Conservation (phyloP, 2,329 filamentous ascomycete species). For the Phialocephala sp. region DNA sequence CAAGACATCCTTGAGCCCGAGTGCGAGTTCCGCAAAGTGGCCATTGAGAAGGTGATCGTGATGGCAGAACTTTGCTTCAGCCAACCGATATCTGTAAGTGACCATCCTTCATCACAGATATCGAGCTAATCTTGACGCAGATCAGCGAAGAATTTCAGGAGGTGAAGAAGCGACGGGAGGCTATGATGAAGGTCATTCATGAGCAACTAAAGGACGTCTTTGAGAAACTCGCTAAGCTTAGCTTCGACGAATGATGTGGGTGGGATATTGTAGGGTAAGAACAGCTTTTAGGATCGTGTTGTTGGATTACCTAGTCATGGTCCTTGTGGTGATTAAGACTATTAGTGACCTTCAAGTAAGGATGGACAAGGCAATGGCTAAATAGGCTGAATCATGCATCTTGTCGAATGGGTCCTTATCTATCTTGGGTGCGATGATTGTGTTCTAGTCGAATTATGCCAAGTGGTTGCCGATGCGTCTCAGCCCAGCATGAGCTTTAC, state of each 20-base stretch:
- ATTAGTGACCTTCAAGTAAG: neutral
- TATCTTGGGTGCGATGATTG: neutral
- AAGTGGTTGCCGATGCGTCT: neutral
- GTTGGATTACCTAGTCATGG: neutral
- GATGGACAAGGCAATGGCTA: neutral
- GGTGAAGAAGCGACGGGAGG: neutral
- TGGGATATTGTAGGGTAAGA: neutral
- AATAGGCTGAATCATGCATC: neutral
- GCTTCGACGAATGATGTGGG: neutral
- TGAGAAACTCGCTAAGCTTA: neutral
- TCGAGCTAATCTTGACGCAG: neutral
- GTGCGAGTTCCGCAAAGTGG: neutral
- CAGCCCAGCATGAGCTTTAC: conserved; percentile 25
- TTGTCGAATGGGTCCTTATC: neutral
- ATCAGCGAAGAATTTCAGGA: neutral
- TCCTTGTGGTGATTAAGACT: neutral
- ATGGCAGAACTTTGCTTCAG: conserved; percentile 4
- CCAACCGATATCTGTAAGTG: neutral
- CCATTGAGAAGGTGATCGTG: neutral
- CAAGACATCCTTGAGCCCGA: neutral
- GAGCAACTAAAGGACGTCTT: conserved; percentile 7
- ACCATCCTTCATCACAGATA: neutral
- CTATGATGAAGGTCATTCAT: neutral
- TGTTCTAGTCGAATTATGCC: neutral
- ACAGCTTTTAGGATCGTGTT: neutral